These are phyloP conservation scores for Verticillium albo-atrum DNA, from an alignment of 2,329 filamentous ascomycete genomes.

Conservation along the genomic window DNA sequence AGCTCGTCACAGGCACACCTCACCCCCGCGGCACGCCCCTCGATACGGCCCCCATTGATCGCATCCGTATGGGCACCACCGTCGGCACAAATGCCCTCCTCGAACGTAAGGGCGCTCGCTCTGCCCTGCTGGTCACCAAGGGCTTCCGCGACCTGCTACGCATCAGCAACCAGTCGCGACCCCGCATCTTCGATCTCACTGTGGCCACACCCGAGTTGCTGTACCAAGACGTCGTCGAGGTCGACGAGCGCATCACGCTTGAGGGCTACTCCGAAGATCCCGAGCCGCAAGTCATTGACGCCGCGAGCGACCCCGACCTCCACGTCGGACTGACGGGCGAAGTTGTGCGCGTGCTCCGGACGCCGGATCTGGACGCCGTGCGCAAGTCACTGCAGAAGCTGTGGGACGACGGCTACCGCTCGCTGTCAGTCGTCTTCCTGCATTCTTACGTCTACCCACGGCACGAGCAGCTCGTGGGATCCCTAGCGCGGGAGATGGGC, in stretches of 20 bases:
- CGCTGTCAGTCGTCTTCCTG: conserved; percentile 58
- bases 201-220: conserved; percentile 65
- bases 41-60: conserved; percentile 42
- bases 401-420: conserved; percentile 56
- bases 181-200: conserved; percentile 68
- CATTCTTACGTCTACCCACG: conserved; percentile 58
- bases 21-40: conserved; percentile 28
- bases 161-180: conserved; percentile 70
- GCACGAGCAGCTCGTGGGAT: conserved; percentile 26
- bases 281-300: conserved; percentile 40
- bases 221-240: conserved; percentile 65
- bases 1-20: conserved; percentile 23
- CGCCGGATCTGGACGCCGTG: conserved; percentile 51
- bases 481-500: conserved; percentile 34
- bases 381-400: conserved; percentile 53
- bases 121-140: conserved; percentile 66
- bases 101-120: conserved; percentile 67
- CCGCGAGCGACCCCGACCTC: conserved; percentile 37
- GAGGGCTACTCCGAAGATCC: conserved; percentile 73
- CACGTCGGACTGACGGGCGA: conserved; percentile 65
- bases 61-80: conserved; percentile 77
- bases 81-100: conserved; percentile 75
- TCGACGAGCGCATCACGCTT: conserved; percentile 70
- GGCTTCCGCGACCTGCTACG: conserved; percentile 69
- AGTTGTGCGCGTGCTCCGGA: conserved; percentile 60